A percentile compares a stretch with the other conserved stretches of the same genome.
Evolutionary conservation across 2,329 filamentous ascomycete genomes (phyloP).

Genomic region (Xylariaceae sp.): DNA sequence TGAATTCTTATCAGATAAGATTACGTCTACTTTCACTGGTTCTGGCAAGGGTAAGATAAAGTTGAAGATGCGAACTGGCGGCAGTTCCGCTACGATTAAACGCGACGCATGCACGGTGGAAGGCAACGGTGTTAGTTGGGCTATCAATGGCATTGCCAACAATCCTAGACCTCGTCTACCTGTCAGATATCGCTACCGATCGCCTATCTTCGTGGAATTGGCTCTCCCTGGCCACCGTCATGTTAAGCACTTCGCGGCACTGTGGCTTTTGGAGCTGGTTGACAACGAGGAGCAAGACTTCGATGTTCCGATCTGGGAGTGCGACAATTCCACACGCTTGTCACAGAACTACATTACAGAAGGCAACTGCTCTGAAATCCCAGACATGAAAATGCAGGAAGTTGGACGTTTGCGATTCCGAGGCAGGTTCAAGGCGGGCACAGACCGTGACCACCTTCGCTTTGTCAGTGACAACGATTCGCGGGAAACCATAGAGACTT

Average conservation of each 20-base stretch:
- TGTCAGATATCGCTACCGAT: constrained; percentile 85
- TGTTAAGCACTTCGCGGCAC: constrained; percentile 68
- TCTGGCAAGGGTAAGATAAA: constrained; percentile 62
- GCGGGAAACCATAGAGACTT: constrained; percentile 89
- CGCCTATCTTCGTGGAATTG: constrained; percentile 86
- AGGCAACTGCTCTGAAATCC: constrained; percentile 64
- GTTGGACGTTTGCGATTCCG: constrained; percentile 78
- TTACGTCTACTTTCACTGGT: constrained; percentile 59
- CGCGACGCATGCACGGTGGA: constrained; percentile 56
- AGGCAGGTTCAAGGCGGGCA: constrained; percentile 82
- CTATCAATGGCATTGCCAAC: constrained; percentile 42
- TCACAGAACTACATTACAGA: constrained; percentile 92
- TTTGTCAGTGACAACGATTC: constrained; percentile 86
- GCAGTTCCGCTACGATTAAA: constrained; percentile 68
- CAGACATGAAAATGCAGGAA: constrained; percentile 73
- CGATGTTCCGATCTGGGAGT: constrained; percentile 88
- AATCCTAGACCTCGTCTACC: constrained; percentile 64
- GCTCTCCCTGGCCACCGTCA: constrained; percentile 65
- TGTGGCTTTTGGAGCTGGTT: constrained; percentile 82
- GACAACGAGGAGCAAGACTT: constrained; percentile 76
- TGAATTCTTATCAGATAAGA: constrained; percentile 70
- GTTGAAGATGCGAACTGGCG: constrained; percentile 77
- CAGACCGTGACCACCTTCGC: constrained; percentile 76
- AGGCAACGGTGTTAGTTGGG: constrained; percentile 50
- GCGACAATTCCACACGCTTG: constrained; percentile 68